phyloP scores from a whole-genome alignment of 768 basidiomycete species.

The Pluteus cervinus region DNA sequence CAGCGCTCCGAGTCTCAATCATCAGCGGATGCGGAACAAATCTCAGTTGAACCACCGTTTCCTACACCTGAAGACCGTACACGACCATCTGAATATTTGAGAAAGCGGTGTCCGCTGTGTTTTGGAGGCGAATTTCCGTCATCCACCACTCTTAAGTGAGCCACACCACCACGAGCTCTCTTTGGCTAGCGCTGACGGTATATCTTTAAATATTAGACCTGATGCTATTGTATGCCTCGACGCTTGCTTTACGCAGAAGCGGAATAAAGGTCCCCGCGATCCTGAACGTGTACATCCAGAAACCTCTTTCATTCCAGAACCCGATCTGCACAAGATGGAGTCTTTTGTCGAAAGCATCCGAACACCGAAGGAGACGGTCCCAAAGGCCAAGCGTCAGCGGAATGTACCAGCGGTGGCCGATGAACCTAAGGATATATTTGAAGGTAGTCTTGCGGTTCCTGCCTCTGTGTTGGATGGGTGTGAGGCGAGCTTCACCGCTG shows the following conservation, averaged over 20 bases:
- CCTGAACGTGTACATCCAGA: conserved; percentile 14
- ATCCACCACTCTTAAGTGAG: conserved; percentile 8
- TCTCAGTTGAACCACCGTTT: too few species aligned
- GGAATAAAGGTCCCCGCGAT: conserved; percentile 8
- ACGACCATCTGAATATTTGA: conserved; percentile 15
- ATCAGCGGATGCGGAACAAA: too few species aligned
- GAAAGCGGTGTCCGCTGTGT: conserved; percentile 18
- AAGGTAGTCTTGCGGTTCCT: conserved; percentile 19
- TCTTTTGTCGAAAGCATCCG: conserved; percentile 11
- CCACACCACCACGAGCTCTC: conserved; percentile 4
- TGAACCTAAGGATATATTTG: conserved; percentile 10
- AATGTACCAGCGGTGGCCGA: neutral
- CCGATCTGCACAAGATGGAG: conserved; percentile 14
- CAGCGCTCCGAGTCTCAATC: too few species aligned
- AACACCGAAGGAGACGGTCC: neutral
- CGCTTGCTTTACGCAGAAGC: conserved; percentile 28
- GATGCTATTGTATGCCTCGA: conserved; percentile 26
- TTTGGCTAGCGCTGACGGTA: neutral
- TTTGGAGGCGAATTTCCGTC: conserved; percentile 15
- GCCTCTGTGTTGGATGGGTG: conserved; percentile 25
- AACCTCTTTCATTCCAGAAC: conserved; percentile 14
- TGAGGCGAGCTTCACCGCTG: conserved; percentile 23
- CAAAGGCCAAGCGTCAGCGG: neutral
- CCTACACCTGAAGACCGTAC: too few species aligned
- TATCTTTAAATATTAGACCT: conserved; percentile 10